These are phyloP conservation scores for Amanita pallidorosea DNA, from an alignment of 768 basidiomycete species.

Conservation along the genomic window DNA sequence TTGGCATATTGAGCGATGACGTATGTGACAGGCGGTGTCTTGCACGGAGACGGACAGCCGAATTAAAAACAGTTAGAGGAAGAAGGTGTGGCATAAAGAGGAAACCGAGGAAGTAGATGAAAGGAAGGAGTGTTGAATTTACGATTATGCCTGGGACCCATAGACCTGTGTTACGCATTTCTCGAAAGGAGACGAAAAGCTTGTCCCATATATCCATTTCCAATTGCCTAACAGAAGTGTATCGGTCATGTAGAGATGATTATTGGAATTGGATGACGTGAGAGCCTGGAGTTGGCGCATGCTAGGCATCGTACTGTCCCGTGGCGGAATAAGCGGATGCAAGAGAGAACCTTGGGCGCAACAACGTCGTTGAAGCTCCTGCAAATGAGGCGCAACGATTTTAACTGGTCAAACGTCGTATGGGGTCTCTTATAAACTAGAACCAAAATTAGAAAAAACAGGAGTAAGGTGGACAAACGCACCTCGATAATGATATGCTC, in stretches of 20 bases:
- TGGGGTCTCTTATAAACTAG: constrained; percentile 1
- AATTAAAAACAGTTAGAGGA: background rate
- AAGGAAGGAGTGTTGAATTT: background rate
- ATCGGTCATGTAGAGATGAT: background rate
- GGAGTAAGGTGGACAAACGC: background rate
- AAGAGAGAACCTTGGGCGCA: background rate
- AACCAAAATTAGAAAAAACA: background rate
- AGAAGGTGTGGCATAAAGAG: background rate
- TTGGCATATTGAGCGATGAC: background rate
- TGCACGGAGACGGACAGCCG: background rate
- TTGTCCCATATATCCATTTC: constrained; percentile 1
- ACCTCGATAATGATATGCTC: background rate
- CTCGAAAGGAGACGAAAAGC: background rate
- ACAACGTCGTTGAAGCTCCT: background rate
- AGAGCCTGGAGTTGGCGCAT: background rate
- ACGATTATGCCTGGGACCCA: background rate
- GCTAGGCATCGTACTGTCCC: background rate
- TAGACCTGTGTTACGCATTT: constrained; percentile 1
- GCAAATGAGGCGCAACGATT: background rate
- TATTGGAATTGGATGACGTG: background rate
- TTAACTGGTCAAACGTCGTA: constrained; percentile 4
- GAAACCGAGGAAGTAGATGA: background rate
- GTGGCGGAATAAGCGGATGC: background rate
- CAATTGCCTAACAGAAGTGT: background rate
- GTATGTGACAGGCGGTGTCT: background rate